Conservation (phyloP, 345 rosid genomes). For the Diplotaxis tenuifolia region DNA sequence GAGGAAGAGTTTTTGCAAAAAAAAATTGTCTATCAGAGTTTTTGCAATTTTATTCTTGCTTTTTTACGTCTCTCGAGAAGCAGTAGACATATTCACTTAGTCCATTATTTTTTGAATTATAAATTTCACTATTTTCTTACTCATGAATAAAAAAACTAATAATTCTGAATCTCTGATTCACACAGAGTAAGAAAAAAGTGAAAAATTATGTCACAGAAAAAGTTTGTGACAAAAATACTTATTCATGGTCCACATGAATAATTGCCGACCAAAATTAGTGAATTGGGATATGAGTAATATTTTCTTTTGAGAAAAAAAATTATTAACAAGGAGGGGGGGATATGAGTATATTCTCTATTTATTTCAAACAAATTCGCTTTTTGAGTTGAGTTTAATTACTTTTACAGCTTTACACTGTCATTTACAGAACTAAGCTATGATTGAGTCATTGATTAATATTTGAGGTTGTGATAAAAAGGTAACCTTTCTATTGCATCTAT, state of each 20-base stretch:
- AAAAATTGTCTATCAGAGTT: too few relatives aligned
- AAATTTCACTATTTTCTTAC: conserved; percentile 22
- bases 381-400: conserved; percentile 4
- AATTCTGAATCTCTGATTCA: too few relatives aligned
- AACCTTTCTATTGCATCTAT: conserved; percentile 19
- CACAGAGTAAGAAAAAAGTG: too few relatives aligned
- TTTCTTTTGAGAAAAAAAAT: too few relatives aligned
- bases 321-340: too few relatives aligned
- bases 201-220: background rate
- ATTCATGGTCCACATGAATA: conserved; percentile 21
- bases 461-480: conserved; percentile 30
- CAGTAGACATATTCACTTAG: background rate
- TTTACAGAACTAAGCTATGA: conserved; percentile 30
- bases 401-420: conserved; percentile 29
- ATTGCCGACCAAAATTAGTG: conserved; percentile 24
- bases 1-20: background rate
- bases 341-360: background rate
- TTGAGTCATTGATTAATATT: conserved; percentile 36
- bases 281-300: background rate
- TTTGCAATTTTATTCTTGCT: background rate
- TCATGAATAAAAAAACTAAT: background rate
- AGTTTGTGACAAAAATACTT: conserved; percentile 16
- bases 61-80: background rate
- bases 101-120: conserved; percentile 13
- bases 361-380: too few relatives aligned